Conservation (phyloP, 495 filamentous ascomycete genomes). For the Penicillium alfredii region DNA sequence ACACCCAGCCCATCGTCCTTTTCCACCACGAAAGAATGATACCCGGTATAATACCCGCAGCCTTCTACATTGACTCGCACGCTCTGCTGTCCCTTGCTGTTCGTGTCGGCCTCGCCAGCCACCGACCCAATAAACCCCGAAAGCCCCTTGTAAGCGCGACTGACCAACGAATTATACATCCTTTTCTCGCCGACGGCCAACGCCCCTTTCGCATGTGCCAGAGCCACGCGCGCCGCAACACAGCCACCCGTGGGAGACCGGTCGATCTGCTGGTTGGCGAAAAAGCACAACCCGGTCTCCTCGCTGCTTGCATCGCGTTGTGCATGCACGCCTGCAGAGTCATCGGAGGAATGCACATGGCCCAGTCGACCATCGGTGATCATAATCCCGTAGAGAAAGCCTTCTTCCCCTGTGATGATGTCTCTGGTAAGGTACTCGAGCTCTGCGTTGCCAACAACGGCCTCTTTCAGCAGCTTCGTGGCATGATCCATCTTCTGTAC, state of each 20-base stretch:
- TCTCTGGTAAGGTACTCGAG: constrained; percentile 8
- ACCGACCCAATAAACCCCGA: constrained; percentile 15
- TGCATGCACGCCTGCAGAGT: constrained; percentile 10
- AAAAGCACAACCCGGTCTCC: constrained; percentile 19
- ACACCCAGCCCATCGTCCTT: constrained; percentile 11
- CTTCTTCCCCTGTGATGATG: constrained; percentile 6
- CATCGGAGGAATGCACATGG: constrained; percentile 18
- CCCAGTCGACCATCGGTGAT: constrained; percentile 14
- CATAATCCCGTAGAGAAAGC: constrained; percentile 17
- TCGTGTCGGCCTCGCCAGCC: not conserved
- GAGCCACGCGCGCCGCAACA: constrained; percentile 19
- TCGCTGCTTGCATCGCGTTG: constrained; percentile 2
- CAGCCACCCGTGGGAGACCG: constrained; percentile 25
- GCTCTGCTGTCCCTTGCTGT: not conserved
- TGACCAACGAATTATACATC: constrained; percentile 20
- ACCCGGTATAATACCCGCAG: constrained; percentile 12
- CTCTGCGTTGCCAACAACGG: constrained; percentile 4
- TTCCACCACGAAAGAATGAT: constrained; percentile 12
- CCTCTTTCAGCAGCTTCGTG: constrained; percentile 13
- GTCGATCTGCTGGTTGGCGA: constrained; percentile 23
- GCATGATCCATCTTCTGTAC: constrained; percentile 16
- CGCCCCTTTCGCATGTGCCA: constrained; percentile 16
- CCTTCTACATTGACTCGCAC: constrained; percentile 10
- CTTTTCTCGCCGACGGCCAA: constrained; percentile 10
- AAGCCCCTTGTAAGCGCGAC: constrained; percentile 5